Evolutionary conservation across 257 asterid species (phyloP), one percentile per base, ranked within the genome.

Genomic region (Plantago major): DNA sequence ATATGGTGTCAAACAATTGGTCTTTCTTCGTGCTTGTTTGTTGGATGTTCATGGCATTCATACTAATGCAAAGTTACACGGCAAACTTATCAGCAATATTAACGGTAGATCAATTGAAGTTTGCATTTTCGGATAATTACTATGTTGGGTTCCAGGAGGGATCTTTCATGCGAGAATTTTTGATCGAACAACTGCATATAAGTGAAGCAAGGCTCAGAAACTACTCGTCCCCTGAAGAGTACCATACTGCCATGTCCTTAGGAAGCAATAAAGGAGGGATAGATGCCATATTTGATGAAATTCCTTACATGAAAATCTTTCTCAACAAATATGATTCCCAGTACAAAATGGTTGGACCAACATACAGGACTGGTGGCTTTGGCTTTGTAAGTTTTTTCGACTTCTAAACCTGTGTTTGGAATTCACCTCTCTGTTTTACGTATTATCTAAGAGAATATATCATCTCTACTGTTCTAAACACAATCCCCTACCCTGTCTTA

Each of bases 61-160:
- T 80, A 60, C 57, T 76, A 30, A 73, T 68, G 76, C 85, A 79
- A 62, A 76, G 80, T 54, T 79, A 73, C 70, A 79, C 82, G 0
- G 85, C 82, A 0, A 79, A 71, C 28, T 38, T 79, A 13, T 67
- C 78, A 4, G 63, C 82, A 16, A 80, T 80, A 54, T 62, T 76
- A 59, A 80, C 85, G 0, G 73, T 76, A 6, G 78, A 74, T 66
- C 85, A 74, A 46, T 60, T 72, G 15, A 18, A 68, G 15, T 67
- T 67, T 22, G 60, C 42, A 7, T 22, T 57, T 63, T 65, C 76
- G 3, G 51, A 63, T 13, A 65, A 67, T 7, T 48, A 50, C 14
- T 18, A 18, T 9, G 47, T 71, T 8, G 83, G 79, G 12, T 58
- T 15, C 62, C 73, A 71, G 19, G 52, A 46, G 14, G 77, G 68